phyloP scores from a whole-genome alignment of 2,329 filamentous ascomycete species.

The Fusarium dlaminii region DNA sequence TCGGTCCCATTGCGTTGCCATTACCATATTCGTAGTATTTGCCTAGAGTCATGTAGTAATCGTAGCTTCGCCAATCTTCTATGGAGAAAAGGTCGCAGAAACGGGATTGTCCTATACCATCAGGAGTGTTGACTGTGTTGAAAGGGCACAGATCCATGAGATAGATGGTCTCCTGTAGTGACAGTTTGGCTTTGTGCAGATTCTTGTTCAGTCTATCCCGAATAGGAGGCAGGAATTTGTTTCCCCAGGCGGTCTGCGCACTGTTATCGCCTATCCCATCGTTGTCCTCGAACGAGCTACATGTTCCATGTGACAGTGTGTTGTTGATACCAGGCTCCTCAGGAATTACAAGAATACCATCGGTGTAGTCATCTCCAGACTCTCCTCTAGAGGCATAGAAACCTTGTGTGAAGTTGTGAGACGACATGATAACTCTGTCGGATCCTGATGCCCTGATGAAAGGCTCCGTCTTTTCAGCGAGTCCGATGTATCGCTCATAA shows the following conservation, averaged over 20 bases:
- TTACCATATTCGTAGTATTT: conserved; percentile 87
- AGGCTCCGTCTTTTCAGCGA: conserved; percentile 67
- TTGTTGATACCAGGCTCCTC: conserved; percentile 78
- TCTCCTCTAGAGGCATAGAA: conserved; percentile 64
- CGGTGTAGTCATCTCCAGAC: conserved; percentile 55
- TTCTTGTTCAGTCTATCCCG: conserved; percentile 73
- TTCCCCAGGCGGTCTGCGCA: conserved; percentile 67
- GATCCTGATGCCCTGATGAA: conserved; percentile 79
- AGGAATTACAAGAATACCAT: conserved; percentile 72
- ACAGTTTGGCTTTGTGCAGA: conserved; percentile 74
- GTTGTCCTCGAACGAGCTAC: conserved; percentile 74
- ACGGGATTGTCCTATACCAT: conserved; percentile 62
- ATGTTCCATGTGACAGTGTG: conserved; percentile 79
- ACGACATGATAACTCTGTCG: conserved; percentile 77
- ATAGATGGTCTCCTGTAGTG: conserved; percentile 68
- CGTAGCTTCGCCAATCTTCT: conserved; percentile 79
- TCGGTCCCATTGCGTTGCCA: conserved; percentile 81
- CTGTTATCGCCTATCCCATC: conserved; percentile 58
- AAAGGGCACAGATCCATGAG: conserved; percentile 94
- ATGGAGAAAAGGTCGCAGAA: conserved; percentile 82
- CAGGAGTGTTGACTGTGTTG: conserved; percentile 73
- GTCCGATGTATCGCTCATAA: conserved; percentile 74
- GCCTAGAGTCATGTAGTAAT: conserved; percentile 80
- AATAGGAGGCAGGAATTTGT: conserved; percentile 73
- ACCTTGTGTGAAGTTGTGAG: conserved; percentile 77